A percentile compares a stretch with the other conserved stretches of the same genome.
phyloP scores from a whole-genome alignment of 345 rosid species.

The Draba incana region DNA sequence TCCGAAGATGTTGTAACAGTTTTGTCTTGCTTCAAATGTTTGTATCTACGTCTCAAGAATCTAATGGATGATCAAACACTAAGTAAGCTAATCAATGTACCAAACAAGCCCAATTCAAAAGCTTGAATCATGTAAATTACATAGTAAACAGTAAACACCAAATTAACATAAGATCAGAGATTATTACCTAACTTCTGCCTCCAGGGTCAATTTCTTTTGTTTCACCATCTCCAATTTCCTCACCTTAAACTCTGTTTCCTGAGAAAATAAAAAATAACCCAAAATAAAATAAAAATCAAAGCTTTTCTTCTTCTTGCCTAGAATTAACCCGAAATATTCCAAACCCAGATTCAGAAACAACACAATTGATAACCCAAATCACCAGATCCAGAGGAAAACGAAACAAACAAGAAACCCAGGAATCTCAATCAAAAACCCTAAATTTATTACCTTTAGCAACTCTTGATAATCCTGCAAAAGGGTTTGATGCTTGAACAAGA shows the following conservation, averaged over 20 bases:
- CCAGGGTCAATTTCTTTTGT: constrained; percentile 50
- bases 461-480: constrained; percentile 63
- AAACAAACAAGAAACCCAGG: constrained; percentile 21
- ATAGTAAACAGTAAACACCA: neutral
- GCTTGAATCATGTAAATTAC: constrained; percentile 3
- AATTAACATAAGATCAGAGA: constrained; percentile 9
- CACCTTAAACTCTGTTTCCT: constrained; percentile 69
- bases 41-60: constrained; percentile 66
- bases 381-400: constrained; percentile 46
- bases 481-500: constrained; percentile 51
- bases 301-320: neutral
- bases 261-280: constrained; percentile 5
- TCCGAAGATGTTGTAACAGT: constrained; percentile 25
- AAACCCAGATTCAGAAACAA: constrained; percentile 28
- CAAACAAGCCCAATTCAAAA: neutral
- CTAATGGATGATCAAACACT: constrained; percentile 44
- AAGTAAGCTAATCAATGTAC: constrained; percentile 20
- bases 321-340: constrained; percentile 7
- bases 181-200: constrained; percentile 77
- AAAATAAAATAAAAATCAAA: neutral
- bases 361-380: constrained; percentile 29
- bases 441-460: constrained; percentile 51
- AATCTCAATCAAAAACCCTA: constrained; percentile 27
- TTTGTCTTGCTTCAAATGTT: constrained; percentile 58
- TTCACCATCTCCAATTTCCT: constrained; percentile 63